Evolutionary conservation across 1,284 basidiomycete genomes (phyloP).

Genomic region (Agroathelia rolfsii): DNA sequence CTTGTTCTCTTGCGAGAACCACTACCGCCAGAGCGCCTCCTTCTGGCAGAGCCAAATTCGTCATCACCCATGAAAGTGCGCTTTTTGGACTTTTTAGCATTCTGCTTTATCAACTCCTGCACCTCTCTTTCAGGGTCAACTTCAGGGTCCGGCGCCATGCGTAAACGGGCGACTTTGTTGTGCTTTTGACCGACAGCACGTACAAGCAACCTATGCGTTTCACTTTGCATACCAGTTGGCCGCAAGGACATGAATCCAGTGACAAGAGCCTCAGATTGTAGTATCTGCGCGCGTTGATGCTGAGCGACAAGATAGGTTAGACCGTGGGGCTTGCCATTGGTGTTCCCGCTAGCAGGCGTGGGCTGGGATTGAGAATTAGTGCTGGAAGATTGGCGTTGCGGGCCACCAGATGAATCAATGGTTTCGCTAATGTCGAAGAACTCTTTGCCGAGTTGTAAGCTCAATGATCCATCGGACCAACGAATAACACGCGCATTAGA

Average conservation of each 20-base stretch:
- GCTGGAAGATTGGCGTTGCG: constrained; percentile 44
- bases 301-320: constrained; percentile 86
- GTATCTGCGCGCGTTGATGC: constrained; percentile 75
- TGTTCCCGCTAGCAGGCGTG: constrained; percentile 12
- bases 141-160: constrained; percentile 64
- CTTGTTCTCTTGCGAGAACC: constrained; percentile 36
- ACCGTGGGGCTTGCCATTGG: constrained; percentile 47
- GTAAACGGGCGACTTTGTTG: constrained; percentile 66
- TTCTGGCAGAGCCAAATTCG: constrained; percentile 33
- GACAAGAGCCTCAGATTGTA: constrained; percentile 77
- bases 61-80: constrained; percentile 35
- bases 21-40: constrained; percentile 28
- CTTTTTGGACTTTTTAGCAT: constrained; percentile 51
- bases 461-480: constrained; percentile 87
- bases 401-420: constrained; percentile 58
- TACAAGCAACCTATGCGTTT: constrained; percentile 83
- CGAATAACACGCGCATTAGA: constrained; percentile 82
- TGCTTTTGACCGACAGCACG: constrained; percentile 80
- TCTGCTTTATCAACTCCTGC: constrained; percentile 56
- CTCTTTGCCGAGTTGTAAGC: constrained; percentile 82
- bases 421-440: constrained; percentile 79
- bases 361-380: constrained; percentile 24
- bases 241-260: constrained; percentile 78
- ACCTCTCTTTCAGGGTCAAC: constrained; percentile 67
- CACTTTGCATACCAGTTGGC: constrained; percentile 83